Conservation (phyloP, 805 yeast species). For the Lachancea meyersii region DNA sequence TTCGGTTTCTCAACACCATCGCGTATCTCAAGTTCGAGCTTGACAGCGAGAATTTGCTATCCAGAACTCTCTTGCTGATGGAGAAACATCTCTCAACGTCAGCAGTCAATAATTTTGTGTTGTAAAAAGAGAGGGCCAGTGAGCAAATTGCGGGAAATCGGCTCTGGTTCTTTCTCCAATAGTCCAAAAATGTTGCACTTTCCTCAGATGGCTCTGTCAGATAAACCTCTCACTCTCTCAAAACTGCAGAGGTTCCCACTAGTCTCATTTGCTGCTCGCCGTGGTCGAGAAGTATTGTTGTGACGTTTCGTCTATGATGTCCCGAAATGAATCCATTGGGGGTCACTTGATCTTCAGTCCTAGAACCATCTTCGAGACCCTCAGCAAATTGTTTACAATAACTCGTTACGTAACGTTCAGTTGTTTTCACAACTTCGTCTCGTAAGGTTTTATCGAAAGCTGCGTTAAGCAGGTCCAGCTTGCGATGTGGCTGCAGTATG, state of each 20-base stretch:
- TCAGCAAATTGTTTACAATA: conserved; percentile 6
- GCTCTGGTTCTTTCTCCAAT: not conserved
- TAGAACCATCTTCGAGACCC: not conserved
- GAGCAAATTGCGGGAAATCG: not conserved
- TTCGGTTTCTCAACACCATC: not conserved
- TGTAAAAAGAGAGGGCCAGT: not conserved
- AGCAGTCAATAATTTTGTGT: not conserved
- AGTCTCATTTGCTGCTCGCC: not conserved
- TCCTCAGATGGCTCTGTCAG: conserved; percentile 2
- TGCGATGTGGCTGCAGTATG: conserved; percentile 11
- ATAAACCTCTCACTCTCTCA: not conserved
- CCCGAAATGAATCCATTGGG: not conserved
- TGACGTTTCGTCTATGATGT: not conserved
- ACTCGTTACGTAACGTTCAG: conserved; percentile 9
- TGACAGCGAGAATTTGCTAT: not conserved
- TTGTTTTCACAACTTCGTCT: conserved; percentile 1
- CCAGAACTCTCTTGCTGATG: not conserved
- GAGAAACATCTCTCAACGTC: not conserved
- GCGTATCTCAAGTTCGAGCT: not conserved
- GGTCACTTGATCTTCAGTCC: not conserved
- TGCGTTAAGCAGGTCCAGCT: conserved; percentile 6
- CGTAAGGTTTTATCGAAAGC: conserved; percentile 6
- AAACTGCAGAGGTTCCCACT: not conserved
- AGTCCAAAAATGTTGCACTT: not conserved
- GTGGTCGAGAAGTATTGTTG: not conserved